Conservation (phyloP, 331 rosid genomes). For the Stylosanthes scabra region DNA sequence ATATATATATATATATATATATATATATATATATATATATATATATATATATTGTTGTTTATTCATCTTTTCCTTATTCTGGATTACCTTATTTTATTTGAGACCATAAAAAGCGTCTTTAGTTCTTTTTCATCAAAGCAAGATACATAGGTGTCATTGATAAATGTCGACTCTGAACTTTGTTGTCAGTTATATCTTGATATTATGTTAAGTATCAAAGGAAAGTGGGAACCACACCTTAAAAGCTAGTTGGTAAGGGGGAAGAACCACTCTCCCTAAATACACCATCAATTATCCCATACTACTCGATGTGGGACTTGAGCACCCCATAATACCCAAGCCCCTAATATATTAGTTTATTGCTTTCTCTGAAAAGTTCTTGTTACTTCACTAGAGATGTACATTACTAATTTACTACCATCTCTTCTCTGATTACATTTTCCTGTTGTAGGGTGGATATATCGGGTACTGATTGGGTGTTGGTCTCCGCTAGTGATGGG, state of each 20-base stretch:
- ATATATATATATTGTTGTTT: constrained; percentile 5
- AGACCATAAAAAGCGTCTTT: constrained; percentile 13
- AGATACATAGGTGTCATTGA: constrained; percentile 6
- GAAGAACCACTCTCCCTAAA: too few relatives aligned
- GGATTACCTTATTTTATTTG: neutral
- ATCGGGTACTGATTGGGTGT: constrained; percentile 90
- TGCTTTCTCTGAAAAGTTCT: constrained; percentile 22
- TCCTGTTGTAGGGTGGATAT: constrained; percentile 65
- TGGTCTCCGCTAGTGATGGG: constrained; percentile 86
- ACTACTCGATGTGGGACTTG: too few relatives aligned
- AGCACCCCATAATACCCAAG: too few relatives aligned
- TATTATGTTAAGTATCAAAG: too few relatives aligned
- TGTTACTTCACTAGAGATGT: constrained; percentile 7
- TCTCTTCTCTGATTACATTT: constrained; percentile 21
- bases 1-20: too few relatives aligned
- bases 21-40: too few relatives aligned
- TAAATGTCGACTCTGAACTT: neutral
- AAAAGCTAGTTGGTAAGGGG: too few relatives aligned
- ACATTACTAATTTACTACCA: neutral
- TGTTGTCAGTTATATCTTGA: constrained; percentile 3
- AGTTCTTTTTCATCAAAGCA: constrained; percentile 18
- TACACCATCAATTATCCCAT: too few relatives aligned
- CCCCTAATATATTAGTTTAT: too few relatives aligned
- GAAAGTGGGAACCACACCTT: too few relatives aligned
- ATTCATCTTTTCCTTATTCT: constrained; percentile 27